Percentiles rank a stretch among this genome's conserved stretches.
Evolutionary conservation across 352 stramenopile species (phyloP).

Genomic region (Bremia lactucae): DNA sequence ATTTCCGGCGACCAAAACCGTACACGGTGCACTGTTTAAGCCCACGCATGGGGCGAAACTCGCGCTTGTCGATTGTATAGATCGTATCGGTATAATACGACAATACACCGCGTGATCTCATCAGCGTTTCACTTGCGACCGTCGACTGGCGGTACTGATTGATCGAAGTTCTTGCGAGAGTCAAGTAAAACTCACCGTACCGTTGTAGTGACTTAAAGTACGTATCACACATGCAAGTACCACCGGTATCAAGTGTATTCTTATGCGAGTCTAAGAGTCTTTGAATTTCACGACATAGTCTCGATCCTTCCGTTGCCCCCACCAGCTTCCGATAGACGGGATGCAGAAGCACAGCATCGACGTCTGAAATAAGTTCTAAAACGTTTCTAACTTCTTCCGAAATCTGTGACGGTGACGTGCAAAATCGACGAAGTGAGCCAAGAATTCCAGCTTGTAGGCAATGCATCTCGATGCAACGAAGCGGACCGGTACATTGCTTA

Average conservation of each 20-base stretch:
- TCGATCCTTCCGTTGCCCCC: slow-evolving; percentile 36
- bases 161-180: slow-evolving; percentile 26
- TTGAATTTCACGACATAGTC: slow-evolving; percentile 46
- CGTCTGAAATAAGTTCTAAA: slow-evolving; percentile 61
- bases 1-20: slow-evolving; percentile 58
- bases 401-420: slow-evolving; percentile 42
- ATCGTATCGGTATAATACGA: slow-evolving; percentile 80
- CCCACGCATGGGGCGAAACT: slow-evolving; percentile 50
- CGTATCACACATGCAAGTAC: slow-evolving; percentile 56
- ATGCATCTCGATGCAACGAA: slow-evolving; percentile 63
- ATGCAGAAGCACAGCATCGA: slow-evolving; percentile 56
- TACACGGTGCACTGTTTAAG: slow-evolving; percentile 67
- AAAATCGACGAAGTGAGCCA: slow-evolving; percentile 48
- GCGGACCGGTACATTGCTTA: slow-evolving; percentile 31
- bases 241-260: slow-evolving; percentile 18
- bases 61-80: slow-evolving; percentile 69
- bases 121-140: slow-evolving; percentile 66
- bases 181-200: slow-evolving; percentile 58
- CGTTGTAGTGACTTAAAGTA: slow-evolving; percentile 60
- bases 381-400: slow-evolving; percentile 59
- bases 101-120: slow-evolving; percentile 54
- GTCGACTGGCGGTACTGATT: slow-evolving; percentile 41
- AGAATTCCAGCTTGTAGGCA: slow-evolving; percentile 53
- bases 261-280: slow-evolving; percentile 42
- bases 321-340: slow-evolving; percentile 49